A percentile compares a stretch with the other conserved stretches of the same genome.
Evolutionary conservation across 495 filamentous ascomycete species (phyloP).

Genomic region (Penicillium mononematosum): DNA sequence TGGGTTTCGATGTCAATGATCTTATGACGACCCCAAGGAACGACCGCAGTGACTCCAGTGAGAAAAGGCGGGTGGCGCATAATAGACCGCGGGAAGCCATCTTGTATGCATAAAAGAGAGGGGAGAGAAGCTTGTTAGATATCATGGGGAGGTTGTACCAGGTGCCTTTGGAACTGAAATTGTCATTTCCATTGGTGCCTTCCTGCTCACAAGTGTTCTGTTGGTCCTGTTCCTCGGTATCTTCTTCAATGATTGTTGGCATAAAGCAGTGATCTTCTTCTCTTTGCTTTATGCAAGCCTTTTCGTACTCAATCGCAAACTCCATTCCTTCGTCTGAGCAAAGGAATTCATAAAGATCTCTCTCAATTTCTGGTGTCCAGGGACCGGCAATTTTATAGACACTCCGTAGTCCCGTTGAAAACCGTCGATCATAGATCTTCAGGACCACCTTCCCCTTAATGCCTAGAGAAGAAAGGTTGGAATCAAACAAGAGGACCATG

Average conservation of each 20-base stretch:
- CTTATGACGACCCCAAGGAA: too few relatives aligned
- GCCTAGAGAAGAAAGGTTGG: not conserved
- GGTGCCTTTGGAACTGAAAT: not conserved
- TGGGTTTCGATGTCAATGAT: not conserved
- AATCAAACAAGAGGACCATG: not conserved
- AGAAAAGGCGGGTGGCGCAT: too few relatives aligned
- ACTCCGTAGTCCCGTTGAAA: not conserved
- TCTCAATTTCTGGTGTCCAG: not conserved
- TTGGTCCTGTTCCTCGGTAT: not conserved
- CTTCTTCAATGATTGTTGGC: not conserved
- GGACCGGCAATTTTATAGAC: not conserved
- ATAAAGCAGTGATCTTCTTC: not conserved
- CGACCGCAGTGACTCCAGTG: too few relatives aligned
- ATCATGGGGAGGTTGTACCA: not conserved
- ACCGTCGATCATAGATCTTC: not conserved
- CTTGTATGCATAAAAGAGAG: not conserved
- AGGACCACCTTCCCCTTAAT: slow-evolving; percentile 1
- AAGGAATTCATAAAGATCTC: not conserved
- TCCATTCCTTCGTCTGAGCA: not conserved
- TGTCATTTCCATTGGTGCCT: not conserved
- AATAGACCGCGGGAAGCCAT: too few relatives aligned
- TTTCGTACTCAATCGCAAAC: not conserved
- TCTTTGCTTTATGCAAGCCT: not conserved
- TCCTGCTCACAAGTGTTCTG: not conserved
- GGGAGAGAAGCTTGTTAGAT: not conserved